A percentile compares a stretch with the other conserved stretches of the same genome.
Conservation (phyloP, 768 basidiomycete species). For the Scleroderma bovista region DNA sequence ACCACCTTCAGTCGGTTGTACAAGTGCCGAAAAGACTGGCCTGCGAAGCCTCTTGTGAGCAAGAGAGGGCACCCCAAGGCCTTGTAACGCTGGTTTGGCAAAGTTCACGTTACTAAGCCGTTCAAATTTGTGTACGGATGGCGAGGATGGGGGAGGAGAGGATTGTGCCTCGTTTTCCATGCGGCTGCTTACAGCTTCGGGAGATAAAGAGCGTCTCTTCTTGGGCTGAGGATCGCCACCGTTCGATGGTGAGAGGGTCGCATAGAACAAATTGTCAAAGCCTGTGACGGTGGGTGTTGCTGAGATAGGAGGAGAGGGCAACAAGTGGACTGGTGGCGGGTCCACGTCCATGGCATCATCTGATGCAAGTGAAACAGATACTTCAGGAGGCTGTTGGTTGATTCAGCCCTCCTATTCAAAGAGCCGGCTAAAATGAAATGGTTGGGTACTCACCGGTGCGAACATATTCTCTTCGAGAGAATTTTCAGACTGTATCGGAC, state of each 20-base stretch:
- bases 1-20: conserved; percentile 39
- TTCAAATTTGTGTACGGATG: conserved; percentile 42
- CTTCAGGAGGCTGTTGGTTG: conserved; percentile 26
- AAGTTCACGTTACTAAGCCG: conserved; percentile 34
- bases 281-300: conserved; percentile 46
- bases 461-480: conserved; percentile 23
- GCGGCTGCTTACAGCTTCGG: conserved; percentile 34
- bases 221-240: conserved; percentile 37
- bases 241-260: conserved; percentile 44
- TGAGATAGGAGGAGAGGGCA: conserved; percentile 39
- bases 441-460: conserved; percentile 20
- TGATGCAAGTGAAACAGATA: conserved; percentile 38
- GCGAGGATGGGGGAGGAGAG: conserved; percentile 47
- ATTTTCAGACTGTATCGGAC: conserved; percentile 15
- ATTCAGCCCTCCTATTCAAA: conserved; percentile 11
- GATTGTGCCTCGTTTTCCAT: conserved; percentile 38
- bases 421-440: conserved; percentile 3
- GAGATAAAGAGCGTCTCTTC: conserved; percentile 59
- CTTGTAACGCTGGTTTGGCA: conserved; percentile 51
- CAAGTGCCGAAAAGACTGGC: conserved; percentile 61
- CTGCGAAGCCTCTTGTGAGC: conserved; percentile 57
- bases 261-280: conserved; percentile 61
- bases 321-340: conserved; percentile 36
- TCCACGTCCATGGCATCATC: conserved; percentile 83
- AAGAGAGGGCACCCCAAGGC: conserved; percentile 49